These are phyloP conservation scores for Mycena vitilis DNA, from an alignment of 768 basidiomycete species.

Conservation along the genomic window DNA sequence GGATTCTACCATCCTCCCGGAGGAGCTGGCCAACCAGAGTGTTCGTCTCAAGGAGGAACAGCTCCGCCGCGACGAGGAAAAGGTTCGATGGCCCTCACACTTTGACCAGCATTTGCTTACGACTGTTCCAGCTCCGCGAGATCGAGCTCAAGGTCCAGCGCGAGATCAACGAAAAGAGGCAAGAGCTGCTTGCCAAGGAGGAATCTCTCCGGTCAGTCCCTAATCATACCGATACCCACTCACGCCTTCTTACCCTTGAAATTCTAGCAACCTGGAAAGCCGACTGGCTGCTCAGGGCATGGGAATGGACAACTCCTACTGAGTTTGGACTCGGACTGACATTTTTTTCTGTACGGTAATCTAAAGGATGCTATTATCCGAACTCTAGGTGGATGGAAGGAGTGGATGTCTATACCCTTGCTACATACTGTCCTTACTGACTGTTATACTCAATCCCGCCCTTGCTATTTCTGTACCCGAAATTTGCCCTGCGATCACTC, in stretches of 20 bases:
- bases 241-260: not conserved
- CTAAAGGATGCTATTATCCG: constrained; percentile 20
- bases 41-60: constrained; percentile 93
- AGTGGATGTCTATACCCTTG: constrained; percentile 34
- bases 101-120: constrained; percentile 13
- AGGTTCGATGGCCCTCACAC: constrained; percentile 52
- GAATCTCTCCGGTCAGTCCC: constrained; percentile 73
- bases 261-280: constrained; percentile 65
- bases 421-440: constrained; percentile 19
- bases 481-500: not conserved
- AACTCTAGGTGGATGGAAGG: constrained; percentile 24
- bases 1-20: constrained; percentile 82
- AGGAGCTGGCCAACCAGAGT: constrained; percentile 87
- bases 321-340: constrained; percentile 11
- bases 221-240: not conserved
- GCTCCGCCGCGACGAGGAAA: constrained; percentile 88
- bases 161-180: constrained; percentile 89
- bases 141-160: constrained; percentile 88
- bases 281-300: constrained; percentile 65
- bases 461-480: not conserved
- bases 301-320: constrained; percentile 29
- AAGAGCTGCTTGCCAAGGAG: constrained; percentile 89
- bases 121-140: constrained; percentile 71
- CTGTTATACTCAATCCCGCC: constrained; percentile 11
- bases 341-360: constrained; percentile 22